phyloP scores from a whole-genome alignment of 78 protist species.

The Anaeramoeba flamelloides region DNA sequence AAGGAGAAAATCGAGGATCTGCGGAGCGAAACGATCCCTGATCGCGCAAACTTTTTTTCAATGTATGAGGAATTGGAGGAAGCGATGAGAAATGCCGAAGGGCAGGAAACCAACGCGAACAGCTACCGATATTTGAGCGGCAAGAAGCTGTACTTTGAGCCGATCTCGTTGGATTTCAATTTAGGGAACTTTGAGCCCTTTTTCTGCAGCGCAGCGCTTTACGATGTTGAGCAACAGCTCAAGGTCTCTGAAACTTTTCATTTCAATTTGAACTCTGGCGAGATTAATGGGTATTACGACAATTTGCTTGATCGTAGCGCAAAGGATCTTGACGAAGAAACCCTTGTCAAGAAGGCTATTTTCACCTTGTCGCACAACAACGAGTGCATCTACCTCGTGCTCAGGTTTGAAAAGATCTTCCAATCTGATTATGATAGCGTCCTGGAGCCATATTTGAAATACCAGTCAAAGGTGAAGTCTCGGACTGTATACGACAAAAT shows the following conservation, averaged over 20 bases:
- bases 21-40: no score
- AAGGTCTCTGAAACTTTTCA: not conserved
- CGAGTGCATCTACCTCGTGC: not conserved
- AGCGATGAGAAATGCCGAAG: no score
- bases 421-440: not conserved
- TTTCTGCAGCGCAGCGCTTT: not conserved
- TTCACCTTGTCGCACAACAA: not conserved
- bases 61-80: no score
- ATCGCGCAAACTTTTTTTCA: no score
- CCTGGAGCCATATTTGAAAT: not conserved
- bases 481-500: no score
- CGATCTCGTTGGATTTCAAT: not conserved
- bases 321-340: not conserved
- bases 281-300: no score
- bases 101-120: no score
- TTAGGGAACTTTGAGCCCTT: not conserved
- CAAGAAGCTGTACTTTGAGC: no score
- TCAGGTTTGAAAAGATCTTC: not conserved
- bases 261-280: not conserved
- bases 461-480: no score
- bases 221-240: not conserved
- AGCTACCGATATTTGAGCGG: no score
- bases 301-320: not conserved
- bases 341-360: not conserved
- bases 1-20: no score